Conservation (phyloP, 306 rosid species). For the Echinosophora koreensis region DNA sequence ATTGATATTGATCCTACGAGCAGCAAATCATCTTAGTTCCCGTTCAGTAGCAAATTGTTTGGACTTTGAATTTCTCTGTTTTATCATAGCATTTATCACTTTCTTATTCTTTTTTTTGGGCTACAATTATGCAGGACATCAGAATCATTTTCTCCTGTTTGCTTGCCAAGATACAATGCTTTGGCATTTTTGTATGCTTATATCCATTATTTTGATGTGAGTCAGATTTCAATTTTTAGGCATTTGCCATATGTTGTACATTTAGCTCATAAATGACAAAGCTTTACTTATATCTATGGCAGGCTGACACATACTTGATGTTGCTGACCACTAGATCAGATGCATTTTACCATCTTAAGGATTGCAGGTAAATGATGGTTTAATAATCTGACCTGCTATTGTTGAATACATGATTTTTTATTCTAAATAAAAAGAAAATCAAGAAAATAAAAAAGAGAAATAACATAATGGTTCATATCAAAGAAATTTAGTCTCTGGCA, state of each 20-base stretch:
- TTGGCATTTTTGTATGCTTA: constrained; percentile 93
- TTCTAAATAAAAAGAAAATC: not conserved
- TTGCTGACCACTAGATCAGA: constrained; percentile 84
- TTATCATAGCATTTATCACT: constrained; percentile 1
- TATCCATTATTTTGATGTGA: constrained; percentile 85
- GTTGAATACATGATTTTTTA: constrained; percentile 28
- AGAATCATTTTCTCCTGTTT: constrained; percentile 92
- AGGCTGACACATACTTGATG: constrained; percentile 88
- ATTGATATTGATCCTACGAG: not conserved
- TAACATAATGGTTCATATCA: constrained; percentile 22
- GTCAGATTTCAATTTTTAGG: constrained; percentile 45
- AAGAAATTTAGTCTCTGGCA: constrained; percentile 24
- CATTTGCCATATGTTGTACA: constrained; percentile 34
- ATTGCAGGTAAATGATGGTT: constrained; percentile 77
- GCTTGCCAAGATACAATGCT: constrained; percentile 95
- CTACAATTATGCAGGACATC: constrained; percentile 83
- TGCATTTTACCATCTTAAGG: constrained; percentile 93
- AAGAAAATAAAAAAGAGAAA: constrained; percentile 1
- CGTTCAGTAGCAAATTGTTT: constrained; percentile 9
- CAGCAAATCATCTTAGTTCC: constrained; percentile 13
- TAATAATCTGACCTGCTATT: constrained; percentile 26
- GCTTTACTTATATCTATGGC: constrained; percentile 47
- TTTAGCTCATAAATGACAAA: constrained; percentile 36
- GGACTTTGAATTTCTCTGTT: constrained; percentile 1
- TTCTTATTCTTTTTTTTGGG: constrained; percentile 30